Evolutionary conservation across 768 basidiomycete genomes (phyloP).

Genomic region (Psilocybe subaeruginosa): DNA sequence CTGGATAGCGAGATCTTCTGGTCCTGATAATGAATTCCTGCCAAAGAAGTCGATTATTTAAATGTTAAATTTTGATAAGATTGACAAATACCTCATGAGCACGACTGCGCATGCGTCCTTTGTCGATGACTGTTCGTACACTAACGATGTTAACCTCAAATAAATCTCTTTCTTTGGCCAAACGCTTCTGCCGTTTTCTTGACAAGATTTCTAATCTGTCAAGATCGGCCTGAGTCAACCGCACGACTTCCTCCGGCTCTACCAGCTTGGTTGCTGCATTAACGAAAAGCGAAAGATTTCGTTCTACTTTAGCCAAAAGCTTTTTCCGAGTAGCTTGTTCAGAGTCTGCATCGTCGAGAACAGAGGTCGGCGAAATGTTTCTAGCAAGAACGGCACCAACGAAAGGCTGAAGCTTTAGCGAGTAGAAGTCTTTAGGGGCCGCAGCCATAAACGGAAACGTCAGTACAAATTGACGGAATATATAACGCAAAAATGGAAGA

Average conservation of each 20-base stretch:
- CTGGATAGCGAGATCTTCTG: conserved; percentile 66
- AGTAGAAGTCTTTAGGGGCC: conserved; percentile 91
- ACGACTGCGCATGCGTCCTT: conserved; percentile 82
- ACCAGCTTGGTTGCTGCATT: conserved; percentile 80
- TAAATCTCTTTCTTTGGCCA: conserved; percentile 47
- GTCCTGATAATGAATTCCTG: conserved; percentile 97
- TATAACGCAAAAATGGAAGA: conserved; percentile 86
- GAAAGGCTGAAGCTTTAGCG: conserved; percentile 94
- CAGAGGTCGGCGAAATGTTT: conserved; percentile 67
- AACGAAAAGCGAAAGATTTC: conserved; percentile 82
- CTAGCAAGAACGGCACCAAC: conserved; percentile 80
- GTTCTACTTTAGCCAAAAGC: conserved; percentile 78
- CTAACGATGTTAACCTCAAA: conserved; percentile 94
- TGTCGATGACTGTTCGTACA: conserved; percentile 82
- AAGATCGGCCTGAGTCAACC: conserved; percentile 84
- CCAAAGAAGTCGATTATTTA: conserved; percentile 10
- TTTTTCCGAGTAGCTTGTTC: conserved; percentile 67
- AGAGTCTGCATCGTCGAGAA: conserved; percentile 56
- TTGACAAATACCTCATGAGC: conserved; percentile 77
- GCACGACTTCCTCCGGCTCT: conserved; percentile 88
- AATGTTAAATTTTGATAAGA: conserved; percentile 6
- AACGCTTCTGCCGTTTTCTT: conserved; percentile 58
- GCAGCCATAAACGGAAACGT: conserved; percentile 94
- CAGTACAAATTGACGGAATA: conserved; percentile 91
- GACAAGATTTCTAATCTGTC: conserved; percentile 76